Base-by-base conservation (phyloP, 345 rosid genomes). In the Citrus reticulata region DNA sequence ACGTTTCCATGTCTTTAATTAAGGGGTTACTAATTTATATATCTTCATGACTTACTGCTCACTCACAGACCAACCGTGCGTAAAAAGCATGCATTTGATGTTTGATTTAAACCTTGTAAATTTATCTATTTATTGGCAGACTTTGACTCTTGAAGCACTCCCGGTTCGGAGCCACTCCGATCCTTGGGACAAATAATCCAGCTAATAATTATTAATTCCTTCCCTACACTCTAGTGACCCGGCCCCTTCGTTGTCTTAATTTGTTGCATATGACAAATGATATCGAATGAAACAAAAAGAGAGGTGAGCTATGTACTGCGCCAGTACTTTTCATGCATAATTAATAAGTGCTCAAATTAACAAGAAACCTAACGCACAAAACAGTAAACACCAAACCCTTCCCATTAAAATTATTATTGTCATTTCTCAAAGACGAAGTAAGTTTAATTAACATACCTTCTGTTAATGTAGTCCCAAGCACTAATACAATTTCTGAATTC, bases 391-490 rank as follows among this genome's bases (percentile, higher is more conserved):
- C 51, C 51, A 46, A 37, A 10, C 17, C 51, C 51, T 46, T 46
- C 51, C 17, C 1, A 46, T 54, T 54, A 6, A 17, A 4, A 17
- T 54, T 54, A 17, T 17, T 54, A 54, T 54, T 54, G 51, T 46
- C 1, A 46, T 46, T 46, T 13, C 51, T 46, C 51, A 13, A 46
- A 13, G 51, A 46, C 1, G 51, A 13, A 46, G 5, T 46, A 46
- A 46, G 51, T 46, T 46, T 13, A 46, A 46, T 46, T 13, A 46
- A 16, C 35, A 39, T 85, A 90, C 97, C 94, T 87, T 80, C 87
- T 84, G 27, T 86, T 84, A 0, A 80, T 13, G 49, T 39, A 69
- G 70, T 70, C 66, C 67, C 69, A 72, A 51, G 82, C 78, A 37
- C 76, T 74, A 64, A 76, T 74, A 13, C 79, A 82, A 57, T 73